Base-by-base conservation (phyloP, 139 green algal genomes). In the Chlamydomonas schloesseri region DNA sequence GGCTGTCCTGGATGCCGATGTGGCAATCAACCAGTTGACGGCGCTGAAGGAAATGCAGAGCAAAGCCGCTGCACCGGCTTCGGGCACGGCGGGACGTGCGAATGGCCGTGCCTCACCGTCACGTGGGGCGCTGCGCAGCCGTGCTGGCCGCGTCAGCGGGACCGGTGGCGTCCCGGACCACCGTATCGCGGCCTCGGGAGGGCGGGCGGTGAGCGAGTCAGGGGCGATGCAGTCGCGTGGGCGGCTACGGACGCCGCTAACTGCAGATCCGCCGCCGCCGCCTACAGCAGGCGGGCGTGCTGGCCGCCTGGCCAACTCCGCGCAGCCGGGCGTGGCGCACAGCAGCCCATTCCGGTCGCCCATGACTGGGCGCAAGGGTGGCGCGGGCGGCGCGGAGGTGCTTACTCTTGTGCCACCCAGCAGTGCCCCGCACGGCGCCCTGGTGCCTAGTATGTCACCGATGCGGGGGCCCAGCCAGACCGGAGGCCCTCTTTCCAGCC, bases 211-310 rank as follows among this genome's bases (percentile, higher is more conserved):
- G 11, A 75, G 64, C 78, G 78, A 84, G 64, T 84, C 78, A 3
- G 78, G 78, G 9, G 78, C 78, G 5, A 23, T 34, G 23, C 33
- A 50, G 3, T 65, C 64, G 1, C 78, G 64, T 0, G 11, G 29
- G 64, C 71, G 68, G 42, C 37, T 28, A 10, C 78, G 78, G 0
- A 42, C 78, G 2, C 14, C 78, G 29, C 78, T 84, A 6, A 84
- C 78, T 1, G 78, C 78, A 3, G 78, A 84, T 18, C 78, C 78
- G 23, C 78, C 78, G 46, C 76, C 76, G 37, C 76, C 76, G 60
- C 76, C 76, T 1, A 65, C 71, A 29, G 60, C 76, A 21, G 76
- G 76, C 20, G 60, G 46, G 33, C 76, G 76, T 3, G 76, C 31
- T 10, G 75, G 53, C 24, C 74, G 74, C 55, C 74, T 55, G 17